Evolutionary conservation across 2,329 filamentous ascomycete species (phyloP).

Genomic region (Fusarium sp.): DNA sequence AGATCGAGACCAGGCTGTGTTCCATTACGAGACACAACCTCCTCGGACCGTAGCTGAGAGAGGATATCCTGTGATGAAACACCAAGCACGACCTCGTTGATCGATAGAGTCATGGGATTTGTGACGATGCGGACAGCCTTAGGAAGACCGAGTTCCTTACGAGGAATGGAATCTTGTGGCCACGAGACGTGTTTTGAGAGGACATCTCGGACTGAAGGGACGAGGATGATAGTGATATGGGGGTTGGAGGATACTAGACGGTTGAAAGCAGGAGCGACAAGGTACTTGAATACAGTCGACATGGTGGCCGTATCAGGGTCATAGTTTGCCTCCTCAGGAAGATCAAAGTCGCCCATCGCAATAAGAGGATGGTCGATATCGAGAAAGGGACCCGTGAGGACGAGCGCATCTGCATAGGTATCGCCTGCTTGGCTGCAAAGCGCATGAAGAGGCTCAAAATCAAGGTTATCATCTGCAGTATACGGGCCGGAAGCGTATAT

Average conservation of each 20-base stretch:
- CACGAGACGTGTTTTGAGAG: constrained; percentile 87
- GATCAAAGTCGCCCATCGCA: constrained; percentile 81
- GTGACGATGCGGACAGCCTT: constrained; percentile 82
- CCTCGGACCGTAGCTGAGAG: constrained; percentile 82
- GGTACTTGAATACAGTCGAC: constrained; percentile 82
- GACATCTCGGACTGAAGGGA: constrained; percentile 85
- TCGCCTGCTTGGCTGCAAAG: constrained; percentile 82
- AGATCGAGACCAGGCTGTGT: constrained; percentile 58
- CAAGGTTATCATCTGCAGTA: constrained; percentile 90
- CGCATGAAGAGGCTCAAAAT: constrained; percentile 86
- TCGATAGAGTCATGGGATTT: constrained; percentile 87
- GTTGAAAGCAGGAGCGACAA: constrained; percentile 79
- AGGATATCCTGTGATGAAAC: constrained; percentile 87
- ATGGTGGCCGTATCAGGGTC: constrained; percentile 85
- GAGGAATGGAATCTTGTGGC: constrained; percentile 73
- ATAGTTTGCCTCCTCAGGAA: constrained; percentile 72
- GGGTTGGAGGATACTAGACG: constrained; percentile 77
- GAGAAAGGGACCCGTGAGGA: constrained; percentile 88
- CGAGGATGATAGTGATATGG: constrained; percentile 80
- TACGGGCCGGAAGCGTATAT: constrained; percentile 88
- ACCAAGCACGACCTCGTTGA: constrained; percentile 88
- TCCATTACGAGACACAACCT: constrained; percentile 57
- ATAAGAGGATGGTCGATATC: constrained; percentile 92
- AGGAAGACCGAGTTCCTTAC: constrained; percentile 80
- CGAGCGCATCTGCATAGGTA: constrained; percentile 78